These are phyloP conservation scores for Hippophae tibetana DNA, from an alignment of 306 rosid genomes.

Conservation along the genomic window DNA sequence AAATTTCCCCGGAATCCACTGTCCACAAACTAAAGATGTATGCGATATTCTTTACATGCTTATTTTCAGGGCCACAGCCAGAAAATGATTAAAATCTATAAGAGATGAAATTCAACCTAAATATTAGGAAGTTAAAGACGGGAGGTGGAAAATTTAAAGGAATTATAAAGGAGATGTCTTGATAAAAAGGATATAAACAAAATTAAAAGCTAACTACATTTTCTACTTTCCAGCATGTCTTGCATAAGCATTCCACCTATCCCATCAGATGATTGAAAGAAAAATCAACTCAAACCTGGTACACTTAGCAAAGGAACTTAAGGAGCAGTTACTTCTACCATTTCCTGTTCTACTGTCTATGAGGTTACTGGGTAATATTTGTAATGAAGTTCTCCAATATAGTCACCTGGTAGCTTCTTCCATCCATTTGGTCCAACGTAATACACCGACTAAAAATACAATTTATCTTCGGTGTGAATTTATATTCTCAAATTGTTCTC, in stretches of 20 bases:
- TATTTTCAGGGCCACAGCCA: no score
- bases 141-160: no score
- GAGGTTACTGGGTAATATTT: constrained; percentile 56
- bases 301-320: constrained; percentile 16
- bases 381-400: constrained; percentile 86
- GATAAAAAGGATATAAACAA: no score
- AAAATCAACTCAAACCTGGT: constrained; percentile 3
- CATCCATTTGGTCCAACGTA: constrained; percentile 76
- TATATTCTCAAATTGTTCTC: not conserved
- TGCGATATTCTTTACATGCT: no score
- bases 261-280: not conserved
- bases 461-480: not conserved
- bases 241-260: not conserved
- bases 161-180: no score
- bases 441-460: constrained; percentile 41
- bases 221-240: no score
- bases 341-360: constrained; percentile 83
- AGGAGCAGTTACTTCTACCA: constrained; percentile 69
- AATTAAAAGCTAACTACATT: no score
- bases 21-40: no score
- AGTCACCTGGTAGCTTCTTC: constrained; percentile 86
- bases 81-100: no score
- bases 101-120: no score
- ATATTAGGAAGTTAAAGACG: no score
- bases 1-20: no score